Evolutionary conservation across 208 protist species (phyloP).

Genomic region (Vickermania spadyakhi): DNA sequence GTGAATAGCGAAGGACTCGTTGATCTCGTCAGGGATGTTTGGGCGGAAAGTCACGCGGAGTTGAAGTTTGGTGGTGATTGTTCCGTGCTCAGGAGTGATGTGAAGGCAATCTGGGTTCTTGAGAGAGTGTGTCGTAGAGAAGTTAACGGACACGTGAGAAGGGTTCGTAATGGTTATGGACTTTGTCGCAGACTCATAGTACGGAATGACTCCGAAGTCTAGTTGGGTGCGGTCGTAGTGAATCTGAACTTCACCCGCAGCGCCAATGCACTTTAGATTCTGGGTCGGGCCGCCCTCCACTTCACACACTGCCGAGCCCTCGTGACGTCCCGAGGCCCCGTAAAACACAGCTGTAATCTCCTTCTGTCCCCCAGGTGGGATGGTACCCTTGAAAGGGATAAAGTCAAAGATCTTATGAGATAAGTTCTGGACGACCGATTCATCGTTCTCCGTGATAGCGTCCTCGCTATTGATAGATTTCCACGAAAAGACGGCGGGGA

Average conservation of each 20-base stretch:
- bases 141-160: conserved; percentile 82
- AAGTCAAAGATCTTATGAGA: conserved; percentile 86
- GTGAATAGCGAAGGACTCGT: conserved; percentile 75
- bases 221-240: conserved; percentile 73
- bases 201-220: conserved; percentile 88
- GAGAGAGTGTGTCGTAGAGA: conserved; percentile 44
- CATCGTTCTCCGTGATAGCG: not conserved
- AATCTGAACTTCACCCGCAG: conserved; percentile 67
- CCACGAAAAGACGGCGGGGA: conserved; percentile 79
- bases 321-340: conserved; percentile 35
- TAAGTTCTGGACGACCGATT: conserved; percentile 8
- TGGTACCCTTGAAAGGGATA: conserved; percentile 84
- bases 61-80: conserved; percentile 61
- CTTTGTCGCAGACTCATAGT: conserved; percentile 48
- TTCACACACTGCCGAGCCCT: conserved; percentile 75
- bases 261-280: conserved; percentile 67
- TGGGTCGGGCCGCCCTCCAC: conserved; percentile 90
- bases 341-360: conserved; percentile 89
- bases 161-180: conserved; percentile 86
- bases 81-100: conserved; percentile 65
- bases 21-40: conserved; percentile 71
- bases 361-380: conserved; percentile 72
- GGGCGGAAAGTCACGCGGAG: conserved; percentile 74
- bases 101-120: conserved; percentile 37
- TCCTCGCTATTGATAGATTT: conserved; percentile 30